A percentile compares a stretch with the other conserved stretches of the same genome.
These are phyloP conservation scores for Blechomonas ayalai DNA, from an alignment of 208 protist species.

Conservation along the genomic window DNA sequence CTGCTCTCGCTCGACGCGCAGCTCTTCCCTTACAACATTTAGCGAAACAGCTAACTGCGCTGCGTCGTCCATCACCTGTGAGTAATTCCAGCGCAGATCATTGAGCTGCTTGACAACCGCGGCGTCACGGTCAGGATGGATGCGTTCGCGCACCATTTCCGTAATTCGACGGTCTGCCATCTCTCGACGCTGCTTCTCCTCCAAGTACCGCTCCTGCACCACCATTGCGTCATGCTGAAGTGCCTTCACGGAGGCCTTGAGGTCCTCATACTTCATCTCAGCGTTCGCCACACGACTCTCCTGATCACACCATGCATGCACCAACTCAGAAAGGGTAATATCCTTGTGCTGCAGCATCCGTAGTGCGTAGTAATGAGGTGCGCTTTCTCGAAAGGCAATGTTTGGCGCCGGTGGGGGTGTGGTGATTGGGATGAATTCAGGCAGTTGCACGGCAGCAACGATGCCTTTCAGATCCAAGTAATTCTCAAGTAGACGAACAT, in stretches of 20 bases:
- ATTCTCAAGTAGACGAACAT: slow-evolving; percentile 63
- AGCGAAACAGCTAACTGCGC: slow-evolving; percentile 62
- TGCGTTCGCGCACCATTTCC: slow-evolving; percentile 65
- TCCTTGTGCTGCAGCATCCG: slow-evolving; percentile 62
- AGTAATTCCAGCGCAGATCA: slow-evolving; percentile 49
- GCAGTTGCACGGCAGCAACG: slow-evolving; percentile 30
- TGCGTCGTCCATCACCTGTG: slow-evolving; percentile 61
- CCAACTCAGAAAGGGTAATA: slow-evolving; percentile 70
- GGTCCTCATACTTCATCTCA: slow-evolving; percentile 24
- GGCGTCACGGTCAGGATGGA: slow-evolving; percentile 24
- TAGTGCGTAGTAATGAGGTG: slow-evolving; percentile 75
- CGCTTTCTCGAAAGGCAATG: slow-evolving; percentile 6
- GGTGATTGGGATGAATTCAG: slow-evolving; percentile 10
- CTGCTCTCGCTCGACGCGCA: slow-evolving; percentile 13
- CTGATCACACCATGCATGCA: slow-evolving; percentile 62
- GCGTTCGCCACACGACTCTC: slow-evolving; percentile 29
- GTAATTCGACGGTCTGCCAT: slow-evolving; percentile 61
- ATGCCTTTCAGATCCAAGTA: slow-evolving; percentile 58
- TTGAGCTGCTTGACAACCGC: slow-evolving; percentile 35
- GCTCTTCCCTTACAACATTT: slow-evolving; percentile 36
- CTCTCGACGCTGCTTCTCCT: slow-evolving; percentile 71
- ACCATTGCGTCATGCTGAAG: slow-evolving; percentile 50
- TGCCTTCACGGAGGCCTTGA: slow-evolving; percentile 24
- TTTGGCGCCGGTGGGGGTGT: slow-evolving; percentile 6
- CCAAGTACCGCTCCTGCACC: slow-evolving; percentile 61